phyloP scores from a whole-genome alignment of 345 rosid species.

The Salix purpurea region DNA sequence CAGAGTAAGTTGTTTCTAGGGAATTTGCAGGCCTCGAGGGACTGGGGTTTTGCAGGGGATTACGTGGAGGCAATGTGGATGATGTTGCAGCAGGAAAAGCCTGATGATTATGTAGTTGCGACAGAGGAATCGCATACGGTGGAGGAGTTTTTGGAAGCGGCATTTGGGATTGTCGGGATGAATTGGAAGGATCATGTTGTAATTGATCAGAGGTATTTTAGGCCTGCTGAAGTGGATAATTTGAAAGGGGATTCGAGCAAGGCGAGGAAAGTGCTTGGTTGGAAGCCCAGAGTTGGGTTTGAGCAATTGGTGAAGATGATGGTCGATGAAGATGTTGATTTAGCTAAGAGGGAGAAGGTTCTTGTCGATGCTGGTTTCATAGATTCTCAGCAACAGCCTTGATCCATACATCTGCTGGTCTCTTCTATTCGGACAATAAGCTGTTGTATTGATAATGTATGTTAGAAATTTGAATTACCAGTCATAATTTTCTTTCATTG shows the following conservation, averaged over 20 bases:
- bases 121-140: constrained; percentile 91
- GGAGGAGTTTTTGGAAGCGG: constrained; percentile 79
- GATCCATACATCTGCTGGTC: not conserved
- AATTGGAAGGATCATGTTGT: constrained; percentile 57
- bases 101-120: constrained; percentile 91
- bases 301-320: constrained; percentile 87
- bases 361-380: constrained; percentile 86
- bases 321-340: constrained; percentile 77
- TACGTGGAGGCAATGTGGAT: constrained; percentile 99
- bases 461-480: not conserved
- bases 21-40: constrained; percentile 79
- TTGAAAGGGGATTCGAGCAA: constrained; percentile 55
- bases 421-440: not conserved
- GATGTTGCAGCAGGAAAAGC: constrained; percentile 93
- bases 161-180: constrained; percentile 60
- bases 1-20: constrained; percentile 84
- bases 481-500: not conserved
- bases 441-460: not conserved
- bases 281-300: constrained; percentile 82
- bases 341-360: constrained; percentile 88
- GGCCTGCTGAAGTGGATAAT: constrained; percentile 61
- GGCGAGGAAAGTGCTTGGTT: constrained; percentile 51
- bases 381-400: constrained; percentile 89
- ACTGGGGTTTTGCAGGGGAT: constrained; percentile 96
- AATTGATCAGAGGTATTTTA: constrained; percentile 57